Base-by-base conservation (phyloP, 1,284 basidiomycete species). In the Ustilago crameri region DNA sequence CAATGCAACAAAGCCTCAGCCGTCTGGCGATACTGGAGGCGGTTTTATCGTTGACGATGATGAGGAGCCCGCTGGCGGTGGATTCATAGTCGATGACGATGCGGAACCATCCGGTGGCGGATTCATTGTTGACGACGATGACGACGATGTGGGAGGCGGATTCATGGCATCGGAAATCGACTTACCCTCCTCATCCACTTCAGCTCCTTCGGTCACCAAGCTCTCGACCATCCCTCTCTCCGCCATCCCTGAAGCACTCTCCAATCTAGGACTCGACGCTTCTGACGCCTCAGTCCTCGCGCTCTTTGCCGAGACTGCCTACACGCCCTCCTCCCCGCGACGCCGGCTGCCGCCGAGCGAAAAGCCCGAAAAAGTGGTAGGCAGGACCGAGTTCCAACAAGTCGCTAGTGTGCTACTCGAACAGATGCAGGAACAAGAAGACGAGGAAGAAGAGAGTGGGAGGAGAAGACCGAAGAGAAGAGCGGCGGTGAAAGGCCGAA, bases 351-450 rank as follows among this genome's bases (percentile, higher is more conserved):
- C 55, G 15, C 50, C 56, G 0, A 60, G 61, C 3, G 54, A 24
- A 2, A 57, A 48, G 44, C 27, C 43, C 1, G 72, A 75, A 46
- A 76, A 75, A 35, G 72, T 71, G 27, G 68, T 76, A 1, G 66
- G 68, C 1, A 47, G 71, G n/a, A 46, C 64, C 23, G 69, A 75
- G 54, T 76, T 76, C 27, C 59, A 64, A 24, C 68, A 75, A 37
- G 69, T 76, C 2, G 73, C 61, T 3, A 55, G 51, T 12, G 43
- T 76, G 9, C 41, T 76, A 12, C 17, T 76, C 5, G 49, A 60
- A 9, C 55, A 73, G 40, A 35, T 26, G 20, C 15, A 34, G 9
- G 40, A 17, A 14, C 49, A 52, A 2, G 70, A 53, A 3, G 44
- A 47, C 2, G 51, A 60, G 1, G 41, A 54, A 8, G 44, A 40